Percentiles rank a stretch among this genome's conserved stretches.
phyloP scores from a whole-genome alignment of 1,139 yeast genomes.

The Geotrichum fermentans region DNA sequence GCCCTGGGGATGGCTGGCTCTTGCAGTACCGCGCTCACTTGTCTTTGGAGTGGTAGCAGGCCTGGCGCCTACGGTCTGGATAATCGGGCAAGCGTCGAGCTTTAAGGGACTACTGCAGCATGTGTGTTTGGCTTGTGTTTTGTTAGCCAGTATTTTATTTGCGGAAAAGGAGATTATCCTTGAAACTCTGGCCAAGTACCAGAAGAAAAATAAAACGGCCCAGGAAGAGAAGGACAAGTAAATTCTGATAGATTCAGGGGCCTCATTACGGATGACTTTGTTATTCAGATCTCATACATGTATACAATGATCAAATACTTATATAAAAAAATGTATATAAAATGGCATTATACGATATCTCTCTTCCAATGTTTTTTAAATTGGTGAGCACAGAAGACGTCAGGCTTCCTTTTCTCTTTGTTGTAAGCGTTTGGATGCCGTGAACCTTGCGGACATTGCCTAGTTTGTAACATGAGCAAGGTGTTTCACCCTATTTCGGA shows the following conservation, averaged over 20 bases:
- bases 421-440: no score
- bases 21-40: conserved; percentile 12
- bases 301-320: no score
- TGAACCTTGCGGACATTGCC: no score
- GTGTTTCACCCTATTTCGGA: no score
- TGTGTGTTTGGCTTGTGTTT: conserved; percentile 7
- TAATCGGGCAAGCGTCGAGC: conserved; percentile 12
- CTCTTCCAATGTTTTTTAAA: background rate
- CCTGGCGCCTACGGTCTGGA: conserved; percentile 15
- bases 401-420: no score
- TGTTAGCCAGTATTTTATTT: conserved; percentile 10
- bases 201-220: background rate
- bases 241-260: background rate
- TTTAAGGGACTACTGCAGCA: conserved; percentile 13
- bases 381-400: background rate
- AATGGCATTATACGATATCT: background rate
- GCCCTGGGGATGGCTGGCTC: conserved; percentile 17
- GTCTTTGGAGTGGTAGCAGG: conserved; percentile 13
- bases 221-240: conserved; percentile 12
- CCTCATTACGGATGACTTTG: background rate
- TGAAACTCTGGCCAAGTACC: conserved; percentile 10
- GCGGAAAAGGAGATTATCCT: conserved; percentile 14
- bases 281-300: background rate
- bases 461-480: no score
- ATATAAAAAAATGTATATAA: no score